These are phyloP conservation scores for Xylaria sp. DNA, from an alignment of 2,329 filamentous ascomycete species.

Conservation along the genomic window DNA sequence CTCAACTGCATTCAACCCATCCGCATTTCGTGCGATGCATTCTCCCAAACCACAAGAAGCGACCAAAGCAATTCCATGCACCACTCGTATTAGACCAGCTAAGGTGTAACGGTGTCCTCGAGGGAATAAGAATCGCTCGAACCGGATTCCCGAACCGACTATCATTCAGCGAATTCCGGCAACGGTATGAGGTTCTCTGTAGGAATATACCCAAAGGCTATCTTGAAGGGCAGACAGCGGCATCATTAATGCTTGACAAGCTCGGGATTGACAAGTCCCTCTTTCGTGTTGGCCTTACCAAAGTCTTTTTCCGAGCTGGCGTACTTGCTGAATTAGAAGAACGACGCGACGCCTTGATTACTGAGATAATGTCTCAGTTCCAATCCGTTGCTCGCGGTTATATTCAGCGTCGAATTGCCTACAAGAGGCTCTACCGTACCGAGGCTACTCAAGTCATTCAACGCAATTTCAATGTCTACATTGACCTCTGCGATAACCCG, in stretches of 20 bases:
- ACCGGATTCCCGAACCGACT: constrained; percentile 97
- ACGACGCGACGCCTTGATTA: constrained; percentile 90
- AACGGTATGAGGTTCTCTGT: constrained; percentile 95
- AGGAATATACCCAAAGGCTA: constrained; percentile 88
- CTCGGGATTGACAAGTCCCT: constrained; percentile 85
- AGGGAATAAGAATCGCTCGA: constrained; percentile 95
- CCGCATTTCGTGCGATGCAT: constrained; percentile 99
- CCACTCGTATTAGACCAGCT: constrained; percentile 95
- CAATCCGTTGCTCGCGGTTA: constrained; percentile 93
- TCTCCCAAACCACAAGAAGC: constrained; percentile 97
- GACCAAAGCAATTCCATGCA: constrained; percentile 90
- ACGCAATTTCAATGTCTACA: constrained; percentile 90
- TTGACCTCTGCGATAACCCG: constrained; percentile 88
- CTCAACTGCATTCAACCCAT: constrained; percentile 92
- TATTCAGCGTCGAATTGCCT: constrained; percentile 84
- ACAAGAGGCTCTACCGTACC: constrained; percentile 92
- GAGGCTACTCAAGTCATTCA: constrained; percentile 97
- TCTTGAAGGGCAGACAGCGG: constrained; percentile 87
- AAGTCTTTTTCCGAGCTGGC: constrained; percentile 97
- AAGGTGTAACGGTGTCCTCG: constrained; percentile 98
- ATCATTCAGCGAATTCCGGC: constrained; percentile 91
- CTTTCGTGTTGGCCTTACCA: constrained; percentile 93
- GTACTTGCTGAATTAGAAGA: constrained; percentile 97
- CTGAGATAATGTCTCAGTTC: constrained; percentile 92
- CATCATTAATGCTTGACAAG: constrained; percentile 88